Conservation (phyloP, 2,329 filamentous ascomycete species). For the Aspergillus sp. region DNA sequence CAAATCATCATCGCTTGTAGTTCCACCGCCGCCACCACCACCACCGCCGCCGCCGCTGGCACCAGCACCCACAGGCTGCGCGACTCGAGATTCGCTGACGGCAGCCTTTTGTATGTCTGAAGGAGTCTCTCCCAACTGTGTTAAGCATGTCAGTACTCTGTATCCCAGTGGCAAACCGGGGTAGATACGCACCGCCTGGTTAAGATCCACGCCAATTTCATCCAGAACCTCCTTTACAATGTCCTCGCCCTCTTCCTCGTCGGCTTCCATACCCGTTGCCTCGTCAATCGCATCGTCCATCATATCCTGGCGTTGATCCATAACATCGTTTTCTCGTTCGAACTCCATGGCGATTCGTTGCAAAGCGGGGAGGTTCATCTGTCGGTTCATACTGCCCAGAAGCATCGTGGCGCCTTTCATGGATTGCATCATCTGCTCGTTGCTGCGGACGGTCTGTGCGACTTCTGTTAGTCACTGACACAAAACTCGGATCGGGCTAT, state of each 20-base stretch:
- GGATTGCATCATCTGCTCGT: conserved; percentile 99
- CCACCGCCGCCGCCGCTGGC: conserved; percentile 32
- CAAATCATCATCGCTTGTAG: conserved; percentile 75
- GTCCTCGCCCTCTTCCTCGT: conserved; percentile 94
- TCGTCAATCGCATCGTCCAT: conserved; percentile 99
- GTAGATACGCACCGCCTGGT: conserved; percentile 65
- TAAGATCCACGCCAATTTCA: conserved; percentile 91
- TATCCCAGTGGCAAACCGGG: neutral
- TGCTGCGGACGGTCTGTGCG: conserved; percentile 81
- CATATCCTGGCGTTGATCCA: conserved; percentile 98
- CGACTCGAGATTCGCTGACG: conserved; percentile 68
- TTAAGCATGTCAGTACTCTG: conserved; percentile 14
- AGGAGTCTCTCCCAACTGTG: conserved; percentile 83
- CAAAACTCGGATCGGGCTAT: neutral
- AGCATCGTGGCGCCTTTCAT: conserved; percentile 97
- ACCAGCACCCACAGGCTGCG: conserved; percentile 65
- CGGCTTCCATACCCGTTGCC: conserved; percentile 71
- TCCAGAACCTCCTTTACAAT: conserved; percentile 94
- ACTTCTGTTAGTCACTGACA: conserved; percentile 6
- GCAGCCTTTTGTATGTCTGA: conserved; percentile 69
- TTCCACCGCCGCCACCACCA: conserved; percentile 25
- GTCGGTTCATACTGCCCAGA: conserved; percentile 91
- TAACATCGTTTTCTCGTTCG: conserved; percentile 96
- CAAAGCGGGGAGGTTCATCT: conserved; percentile 92
- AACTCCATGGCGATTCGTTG: conserved; percentile 99